phyloP scores from a whole-genome alignment of 495 filamentous ascomycete genomes.

The Aspergillus haitiensis region DNA sequence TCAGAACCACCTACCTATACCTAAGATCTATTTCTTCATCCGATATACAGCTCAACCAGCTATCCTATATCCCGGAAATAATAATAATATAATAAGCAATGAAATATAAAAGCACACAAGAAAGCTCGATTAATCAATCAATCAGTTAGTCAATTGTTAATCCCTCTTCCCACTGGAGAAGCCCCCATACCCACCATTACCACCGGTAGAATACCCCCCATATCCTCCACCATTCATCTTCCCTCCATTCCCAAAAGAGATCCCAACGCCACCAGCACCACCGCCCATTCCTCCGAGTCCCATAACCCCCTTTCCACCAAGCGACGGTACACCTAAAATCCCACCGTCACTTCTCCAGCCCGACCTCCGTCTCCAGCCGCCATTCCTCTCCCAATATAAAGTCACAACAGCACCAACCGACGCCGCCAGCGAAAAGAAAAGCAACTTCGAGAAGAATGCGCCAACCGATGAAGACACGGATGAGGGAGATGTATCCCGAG shows the following conservation, averaged over 20 bases:
- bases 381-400: conserved; percentile 47
- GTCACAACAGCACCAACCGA: conserved; percentile 49
- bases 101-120: neutral
- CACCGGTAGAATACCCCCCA: conserved; percentile 44
- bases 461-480: conserved; percentile 19
- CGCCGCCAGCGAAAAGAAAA: conserved; percentile 46
- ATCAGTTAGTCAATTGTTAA: conserved; percentile 29
- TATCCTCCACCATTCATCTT: conserved; percentile 46
- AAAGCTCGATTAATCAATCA: neutral
- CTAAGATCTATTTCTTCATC: neutral
- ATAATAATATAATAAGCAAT: neutral
- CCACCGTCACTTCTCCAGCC: conserved; percentile 43
- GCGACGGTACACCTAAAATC: conserved; percentile 40
- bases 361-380: conserved; percentile 33
- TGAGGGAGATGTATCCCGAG: conserved; percentile 45
- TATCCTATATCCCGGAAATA: too few species aligned
- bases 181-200: conserved; percentile 46
- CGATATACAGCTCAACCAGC: neutral
- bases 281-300: conserved; percentile 10
- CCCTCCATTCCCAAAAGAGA: conserved; percentile 47
- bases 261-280: conserved; percentile 31
- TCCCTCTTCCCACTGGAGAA: conserved; percentile 54
- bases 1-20: too few species aligned
- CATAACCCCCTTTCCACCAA: conserved; percentile 8
- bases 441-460: conserved; percentile 36